Evolutionary conservation across 768 basidiomycete species (phyloP), one percentile per base, ranked within the genome.

Genomic region (Pulveroboletus sp.): DNA sequence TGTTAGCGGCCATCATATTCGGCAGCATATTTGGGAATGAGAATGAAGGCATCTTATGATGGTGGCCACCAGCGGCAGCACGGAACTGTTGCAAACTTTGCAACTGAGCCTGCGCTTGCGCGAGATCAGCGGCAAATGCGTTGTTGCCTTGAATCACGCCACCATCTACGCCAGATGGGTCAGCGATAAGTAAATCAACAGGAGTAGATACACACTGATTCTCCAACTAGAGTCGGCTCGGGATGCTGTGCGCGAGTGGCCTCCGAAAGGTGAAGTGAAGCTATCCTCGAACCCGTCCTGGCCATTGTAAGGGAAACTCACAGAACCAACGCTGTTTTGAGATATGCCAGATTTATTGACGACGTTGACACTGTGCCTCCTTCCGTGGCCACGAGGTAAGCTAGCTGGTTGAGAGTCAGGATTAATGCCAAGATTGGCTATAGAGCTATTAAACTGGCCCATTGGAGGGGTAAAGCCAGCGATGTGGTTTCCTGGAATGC

Each of bases 11-110:
- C 87, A 93, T 89, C 82, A 95, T 87, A 63, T 94, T 94, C 6
- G 93, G 94, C 13, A 96, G 75, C 92, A 96, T 96, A 66, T 96
- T 96, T 6, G 94, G 94, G 75, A 97, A 93, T 65, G 89, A 92
- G 73, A 96, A 97, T 4, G 94, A 97, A 8, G 89, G 81, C 91
- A 96, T 93, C 76, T 95, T 95, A 66, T 91, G 85, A 66, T 95
- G 93, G 60, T 95, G 93, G 9, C 92, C 93, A 39, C 90, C 91
- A 17, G 90, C 86, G 5, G 93, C 93, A 28, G 93, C 93, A 60
- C 94, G 87, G 78, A 98, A 99, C 60, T 96, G 93, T 62, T 95
- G 93, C 47, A 99, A 75, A 58, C 94, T 95, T 63, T 93, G 89
- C 11, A 99, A 75, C 66, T 99, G 96, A 6, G 94, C 93, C 67